phyloP scores from a whole-genome alignment of 768 basidiomycete species.

The Candolleomyces eurysporus region DNA sequence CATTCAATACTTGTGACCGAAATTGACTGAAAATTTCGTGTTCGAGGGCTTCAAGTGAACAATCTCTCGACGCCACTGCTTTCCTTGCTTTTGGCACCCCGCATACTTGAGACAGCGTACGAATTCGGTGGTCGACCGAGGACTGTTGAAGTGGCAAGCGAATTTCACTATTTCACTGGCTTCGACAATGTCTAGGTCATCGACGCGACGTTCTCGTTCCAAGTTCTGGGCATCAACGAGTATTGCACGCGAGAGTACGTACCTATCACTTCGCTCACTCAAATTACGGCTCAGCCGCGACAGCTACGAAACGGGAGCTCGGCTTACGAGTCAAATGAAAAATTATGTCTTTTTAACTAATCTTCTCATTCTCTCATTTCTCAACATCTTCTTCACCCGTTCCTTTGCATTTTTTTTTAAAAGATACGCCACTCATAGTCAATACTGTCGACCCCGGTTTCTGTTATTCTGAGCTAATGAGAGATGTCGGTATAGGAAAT shows the following conservation, averaged over 20 bases:
- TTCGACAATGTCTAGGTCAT: constrained; percentile 22
- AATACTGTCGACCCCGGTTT: constrained; percentile 42
- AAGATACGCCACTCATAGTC: constrained; percentile 28
- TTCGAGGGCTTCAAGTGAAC: constrained; percentile 43
- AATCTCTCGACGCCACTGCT: constrained; percentile 38
- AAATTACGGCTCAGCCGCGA: too few relatives aligned
- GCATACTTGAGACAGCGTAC: constrained; percentile 32
- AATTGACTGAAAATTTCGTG: not conserved
- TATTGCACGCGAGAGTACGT: constrained; percentile 18
- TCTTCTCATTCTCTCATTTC: too few relatives aligned
- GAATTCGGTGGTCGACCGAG: constrained; percentile 24
- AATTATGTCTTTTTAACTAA: too few relatives aligned
- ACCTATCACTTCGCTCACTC: not conserved
- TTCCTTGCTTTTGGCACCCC: constrained; percentile 37
- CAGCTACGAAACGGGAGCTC: too few relatives aligned
- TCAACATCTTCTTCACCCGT: too few relatives aligned
- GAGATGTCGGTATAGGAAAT: constrained; percentile 15
- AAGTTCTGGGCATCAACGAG: constrained; percentile 25
- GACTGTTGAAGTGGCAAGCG: constrained; percentile 41
- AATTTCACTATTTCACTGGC: constrained; percentile 28
- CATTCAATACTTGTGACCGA: not conserved
- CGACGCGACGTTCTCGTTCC: constrained; percentile 21
- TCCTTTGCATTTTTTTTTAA: constrained; percentile 31
- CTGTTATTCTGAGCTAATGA: constrained; percentile 36
- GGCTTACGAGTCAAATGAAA: too few relatives aligned